These are phyloP conservation scores for Chaetomium tenue DNA, from an alignment of 495 filamentous ascomycete species.

Conservation along the genomic window DNA sequence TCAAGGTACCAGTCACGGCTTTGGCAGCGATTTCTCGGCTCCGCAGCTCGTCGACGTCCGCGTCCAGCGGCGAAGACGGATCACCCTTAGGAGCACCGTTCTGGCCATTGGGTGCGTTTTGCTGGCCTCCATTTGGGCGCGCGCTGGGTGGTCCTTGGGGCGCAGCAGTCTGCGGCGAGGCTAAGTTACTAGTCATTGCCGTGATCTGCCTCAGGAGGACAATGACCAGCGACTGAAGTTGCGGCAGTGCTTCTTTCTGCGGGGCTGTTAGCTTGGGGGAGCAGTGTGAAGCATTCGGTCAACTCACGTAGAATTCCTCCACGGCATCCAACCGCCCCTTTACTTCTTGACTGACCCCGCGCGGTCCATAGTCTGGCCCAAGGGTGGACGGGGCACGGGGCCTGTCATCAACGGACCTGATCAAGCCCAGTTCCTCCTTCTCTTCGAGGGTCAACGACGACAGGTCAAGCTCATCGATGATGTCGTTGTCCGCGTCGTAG, in stretches of 20 bases:
- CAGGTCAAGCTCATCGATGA: slow-evolving; percentile 50
- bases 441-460: slow-evolving; percentile 51
- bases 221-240: slow-evolving; percentile 91
- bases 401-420: slow-evolving; percentile 32
- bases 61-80: slow-evolving; percentile 46
- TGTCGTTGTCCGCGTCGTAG: slow-evolving; percentile 55
- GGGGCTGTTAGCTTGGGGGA: not conserved
- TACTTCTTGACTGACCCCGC: slow-evolving; percentile 47
- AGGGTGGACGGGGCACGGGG: slow-evolving; percentile 32
- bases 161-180: slow-evolving; percentile 33
- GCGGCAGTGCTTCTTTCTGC: slow-evolving; percentile 72
- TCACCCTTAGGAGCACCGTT: slow-evolving; percentile 40
- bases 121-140: slow-evolving; percentile 39
- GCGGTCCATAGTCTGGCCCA: slow-evolving; percentile 54
- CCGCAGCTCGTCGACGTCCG: slow-evolving; percentile 77
- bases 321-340: slow-evolving; percentile 70
- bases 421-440: slow-evolving; percentile 42
- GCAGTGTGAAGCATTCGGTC: slow-evolving; percentile 22
- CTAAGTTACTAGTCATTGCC: slow-evolving; percentile 68
- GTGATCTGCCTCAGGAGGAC: slow-evolving; percentile 85
- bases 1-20: slow-evolving; percentile 79
- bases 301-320: slow-evolving; percentile 80
- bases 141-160: slow-evolving; percentile 35
- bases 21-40: slow-evolving; percentile 84
- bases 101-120: slow-evolving; percentile 33